phyloP scores from a whole-genome alignment of 176 grass and related monocot species.

The Ensete glaucum region DNA sequence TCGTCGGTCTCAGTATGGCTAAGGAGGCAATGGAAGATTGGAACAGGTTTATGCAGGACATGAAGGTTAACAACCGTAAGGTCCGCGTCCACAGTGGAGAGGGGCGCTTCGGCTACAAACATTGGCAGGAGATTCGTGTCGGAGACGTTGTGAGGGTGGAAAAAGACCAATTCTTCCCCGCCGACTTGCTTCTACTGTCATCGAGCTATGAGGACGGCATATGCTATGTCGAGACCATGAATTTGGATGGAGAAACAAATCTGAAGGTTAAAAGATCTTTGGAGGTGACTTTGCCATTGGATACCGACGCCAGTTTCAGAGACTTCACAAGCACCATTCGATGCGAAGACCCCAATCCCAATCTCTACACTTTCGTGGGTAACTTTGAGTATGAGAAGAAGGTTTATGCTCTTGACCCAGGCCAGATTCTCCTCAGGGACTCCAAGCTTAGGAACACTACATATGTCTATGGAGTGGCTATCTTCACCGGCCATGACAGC shows the following conservation, averaged over 20 bases:
- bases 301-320: slow-evolving; percentile 64
- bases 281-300: slow-evolving; percentile 64
- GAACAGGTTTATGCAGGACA: slow-evolving; percentile 86
- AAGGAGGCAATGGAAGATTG: slow-evolving; percentile 96
- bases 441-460: slow-evolving; percentile 94
- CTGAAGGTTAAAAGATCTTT: slow-evolving; percentile 94
- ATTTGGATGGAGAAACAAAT: slow-evolving; percentile 90
- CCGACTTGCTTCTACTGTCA: slow-evolving; percentile 67
- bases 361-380: slow-evolving; percentile 79
- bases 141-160: slow-evolving; percentile 86
- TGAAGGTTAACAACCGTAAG: slow-evolving; percentile 92
- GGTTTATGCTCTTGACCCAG: slow-evolving; percentile 68
- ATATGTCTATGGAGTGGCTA: slow-evolving; percentile 79
- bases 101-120: slow-evolving; percentile 45
- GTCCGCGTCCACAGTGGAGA: slow-evolving; percentile 46
- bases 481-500: slow-evolving; percentile 87
- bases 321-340: slow-evolving; percentile 59
- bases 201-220: slow-evolving; percentile 97
- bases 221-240: slow-evolving; percentile 99
- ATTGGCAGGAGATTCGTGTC: slow-evolving; percentile 69
- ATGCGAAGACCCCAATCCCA: slow-evolving; percentile 90
- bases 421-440: slow-evolving; percentile 86
- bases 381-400: slow-evolving; percentile 87
- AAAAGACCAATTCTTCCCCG: slow-evolving; percentile 96
- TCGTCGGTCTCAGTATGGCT: slow-evolving; percentile 75